Conservation (phyloP, 441 rosid species). For the Euphorbia neoarborescens region DNA sequence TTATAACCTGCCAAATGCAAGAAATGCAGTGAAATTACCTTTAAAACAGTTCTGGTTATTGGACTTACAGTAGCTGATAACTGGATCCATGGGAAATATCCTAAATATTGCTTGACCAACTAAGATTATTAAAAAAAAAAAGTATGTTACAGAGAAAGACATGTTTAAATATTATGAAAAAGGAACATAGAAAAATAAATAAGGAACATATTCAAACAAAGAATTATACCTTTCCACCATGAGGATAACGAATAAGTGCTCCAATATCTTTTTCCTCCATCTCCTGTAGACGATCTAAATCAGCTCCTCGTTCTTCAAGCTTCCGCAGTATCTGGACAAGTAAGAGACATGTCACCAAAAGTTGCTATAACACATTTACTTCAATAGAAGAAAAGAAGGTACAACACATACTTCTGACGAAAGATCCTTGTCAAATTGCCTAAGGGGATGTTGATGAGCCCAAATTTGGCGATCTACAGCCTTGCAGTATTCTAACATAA, state of each 20-base stretch:
- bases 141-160: neutral
- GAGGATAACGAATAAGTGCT: slow-evolving; percentile 84
- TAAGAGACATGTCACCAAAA: slow-evolving; percentile 21
- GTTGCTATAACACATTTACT: slow-evolving; percentile 13
- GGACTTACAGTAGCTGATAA: slow-evolving; percentile 90
- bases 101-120: slow-evolving; percentile 88
- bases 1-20: slow-evolving; percentile 6
- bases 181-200: neutral
- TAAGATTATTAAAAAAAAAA: slow-evolving; percentile 27
- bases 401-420: slow-evolving; percentile 60
- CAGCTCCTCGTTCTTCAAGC: slow-evolving; percentile 93
- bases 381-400: slow-evolving; percentile 13
- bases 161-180: neutral
- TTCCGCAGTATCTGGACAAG: slow-evolving; percentile 68
- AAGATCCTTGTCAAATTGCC: slow-evolving; percentile 90
- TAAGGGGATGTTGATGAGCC: slow-evolving; percentile 96
- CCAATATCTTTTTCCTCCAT: slow-evolving; percentile 98
- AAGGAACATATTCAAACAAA: neutral
- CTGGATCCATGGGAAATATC: slow-evolving; percentile 79
- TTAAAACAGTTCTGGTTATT: slow-evolving; percentile 95
- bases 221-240: slow-evolving; percentile 79
- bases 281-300: slow-evolving; percentile 76
- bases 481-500: slow-evolving; percentile 97
- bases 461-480: slow-evolving; percentile 98
- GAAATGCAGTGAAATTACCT: slow-evolving; percentile 43